phyloP scores from a whole-genome alignment of 108 stramenopile species.

The Phaeodactylum tricornutum region DNA sequence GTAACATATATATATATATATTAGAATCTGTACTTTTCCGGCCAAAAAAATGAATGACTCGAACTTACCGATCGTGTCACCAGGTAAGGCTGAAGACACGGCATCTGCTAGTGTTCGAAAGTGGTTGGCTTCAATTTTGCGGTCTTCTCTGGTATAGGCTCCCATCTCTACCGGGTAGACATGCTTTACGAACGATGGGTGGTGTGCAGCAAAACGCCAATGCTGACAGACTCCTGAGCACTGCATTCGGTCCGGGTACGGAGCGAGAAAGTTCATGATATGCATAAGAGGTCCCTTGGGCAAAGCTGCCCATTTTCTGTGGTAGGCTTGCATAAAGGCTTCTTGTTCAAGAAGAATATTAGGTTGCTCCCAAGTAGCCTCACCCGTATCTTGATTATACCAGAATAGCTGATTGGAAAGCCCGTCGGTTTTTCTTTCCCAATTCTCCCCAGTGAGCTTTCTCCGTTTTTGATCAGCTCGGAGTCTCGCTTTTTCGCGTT shows the following conservation, averaged over 20 bases:
- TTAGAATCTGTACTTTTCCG: not conserved
- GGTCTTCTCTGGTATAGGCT: slow-evolving; percentile 39
- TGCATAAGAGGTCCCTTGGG: slow-evolving; percentile 42
- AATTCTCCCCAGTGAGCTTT: slow-evolving; percentile 70
- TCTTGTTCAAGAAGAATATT: slow-evolving; percentile 49
- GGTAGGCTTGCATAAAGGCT: slow-evolving; percentile 33
- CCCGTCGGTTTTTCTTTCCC: slow-evolving; percentile 45
- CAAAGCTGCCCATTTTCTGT: slow-evolving; percentile 46
- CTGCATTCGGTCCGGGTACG: slow-evolving; percentile 51
- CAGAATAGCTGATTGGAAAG: slow-evolving; percentile 44
- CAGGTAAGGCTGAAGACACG: slow-evolving; percentile 44
- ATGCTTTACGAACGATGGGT: slow-evolving; percentile 65
- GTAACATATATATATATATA: not conserved
- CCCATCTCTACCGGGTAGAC: slow-evolving; percentile 81
- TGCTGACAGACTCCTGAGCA: slow-evolving; percentile 46
- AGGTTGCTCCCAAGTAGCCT: slow-evolving; percentile 74
- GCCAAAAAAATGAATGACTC: not conserved
- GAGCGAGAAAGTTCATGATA: slow-evolving; percentile 59
- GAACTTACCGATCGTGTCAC: slow-evolving; percentile 67
- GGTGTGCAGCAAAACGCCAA: slow-evolving; percentile 56
- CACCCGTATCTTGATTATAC: slow-evolving; percentile 84
- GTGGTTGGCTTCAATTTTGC: slow-evolving; percentile 56
- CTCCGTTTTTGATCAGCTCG: slow-evolving; percentile 57
- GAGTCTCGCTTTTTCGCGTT: slow-evolving; percentile 59
- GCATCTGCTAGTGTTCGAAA: slow-evolving; percentile 62